Evolutionary conservation across 306 rosid genomes (phyloP).

Genomic region (Cucurbita maxima): DNA sequence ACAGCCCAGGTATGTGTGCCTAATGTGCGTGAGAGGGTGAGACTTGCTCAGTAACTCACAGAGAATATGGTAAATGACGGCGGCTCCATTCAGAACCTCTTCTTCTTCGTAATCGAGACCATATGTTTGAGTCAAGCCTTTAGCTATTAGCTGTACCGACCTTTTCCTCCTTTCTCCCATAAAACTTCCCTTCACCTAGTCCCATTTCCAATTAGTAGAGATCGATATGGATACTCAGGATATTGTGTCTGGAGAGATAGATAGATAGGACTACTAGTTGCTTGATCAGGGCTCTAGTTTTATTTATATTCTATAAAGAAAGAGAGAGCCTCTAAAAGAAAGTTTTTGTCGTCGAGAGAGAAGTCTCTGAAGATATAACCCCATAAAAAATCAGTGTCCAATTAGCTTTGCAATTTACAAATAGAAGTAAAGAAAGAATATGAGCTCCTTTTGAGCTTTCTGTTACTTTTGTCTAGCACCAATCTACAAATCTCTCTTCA

Average conservation of each 20-base stretch:
- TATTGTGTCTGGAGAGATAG: too few relatives aligned
- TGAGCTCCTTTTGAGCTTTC: conserved; percentile 20
- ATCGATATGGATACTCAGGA: too few relatives aligned
- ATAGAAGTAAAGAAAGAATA: conserved; percentile 12
- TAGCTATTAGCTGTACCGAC: too few relatives aligned
- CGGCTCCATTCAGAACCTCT: conserved; percentile 11
- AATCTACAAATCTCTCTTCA: conserved; percentile 15
- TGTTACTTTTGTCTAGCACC: conserved; percentile 8
- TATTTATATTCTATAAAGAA: too few relatives aligned
- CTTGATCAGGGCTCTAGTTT: too few relatives aligned
- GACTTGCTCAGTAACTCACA: conserved; percentile 16
- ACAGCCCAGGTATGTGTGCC: neutral
- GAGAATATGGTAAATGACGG: neutral
- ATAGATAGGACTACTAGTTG: too few relatives aligned
- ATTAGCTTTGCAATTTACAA: conserved; percentile 16
- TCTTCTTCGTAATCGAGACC: neutral
- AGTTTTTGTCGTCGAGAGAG: too few relatives aligned
- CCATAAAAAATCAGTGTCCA: conserved; percentile 4
- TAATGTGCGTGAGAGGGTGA: neutral
- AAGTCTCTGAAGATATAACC: conserved; percentile 3
- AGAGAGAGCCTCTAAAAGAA: too few relatives aligned
- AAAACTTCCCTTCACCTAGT: too few relatives aligned
- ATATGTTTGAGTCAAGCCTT: too few relatives aligned
- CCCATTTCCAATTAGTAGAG: too few relatives aligned
- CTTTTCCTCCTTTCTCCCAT: too few relatives aligned